Evolutionary conservation across 1,284 basidiomycete species (phyloP).

Genomic region (Earliella scabrosa): DNA sequence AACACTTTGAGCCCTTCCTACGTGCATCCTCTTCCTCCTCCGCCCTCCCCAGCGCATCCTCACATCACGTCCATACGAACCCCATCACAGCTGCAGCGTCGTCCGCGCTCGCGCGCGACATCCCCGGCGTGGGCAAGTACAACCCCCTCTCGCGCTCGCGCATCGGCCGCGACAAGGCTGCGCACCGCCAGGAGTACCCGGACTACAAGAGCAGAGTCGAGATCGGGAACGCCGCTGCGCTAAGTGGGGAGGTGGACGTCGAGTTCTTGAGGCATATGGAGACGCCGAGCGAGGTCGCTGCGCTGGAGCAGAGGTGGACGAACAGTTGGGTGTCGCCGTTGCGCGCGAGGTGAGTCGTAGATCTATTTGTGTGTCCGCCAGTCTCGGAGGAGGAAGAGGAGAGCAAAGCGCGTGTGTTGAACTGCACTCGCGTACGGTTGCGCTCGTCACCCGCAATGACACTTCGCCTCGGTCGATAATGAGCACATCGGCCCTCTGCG

Average conservation of each 20-base stretch:
- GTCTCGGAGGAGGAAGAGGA: too few species aligned
- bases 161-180: constrained; percentile 58
- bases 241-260: constrained; percentile 70
- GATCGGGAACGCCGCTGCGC: constrained; percentile 53
- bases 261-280: constrained; percentile 71
- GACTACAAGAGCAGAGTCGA: constrained; percentile 76
- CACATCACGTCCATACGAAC: constrained; percentile 73
- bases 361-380: too few species aligned
- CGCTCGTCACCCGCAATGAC: too few species aligned
- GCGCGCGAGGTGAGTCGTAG: constrained; percentile 59
- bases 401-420: too few species aligned
- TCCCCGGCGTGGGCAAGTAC: constrained; percentile 78
- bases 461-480: too few species aligned
- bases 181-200: constrained; percentile 73
- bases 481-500: too few species aligned
- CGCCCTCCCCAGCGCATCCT: constrained; percentile 46
- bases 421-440: too few species aligned
- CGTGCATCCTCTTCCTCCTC: constrained; percentile 76
- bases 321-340: constrained; percentile 78
- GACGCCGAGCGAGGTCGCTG: constrained; percentile 65
- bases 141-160: constrained; percentile 63
- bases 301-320: constrained; percentile 81
- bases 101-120: constrained; percentile 80
- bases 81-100: constrained; percentile 86
- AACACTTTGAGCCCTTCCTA: constrained; percentile 91